Conservation (phyloP, 169 alveolate genomes). For the Babesia bovis region DNA sequence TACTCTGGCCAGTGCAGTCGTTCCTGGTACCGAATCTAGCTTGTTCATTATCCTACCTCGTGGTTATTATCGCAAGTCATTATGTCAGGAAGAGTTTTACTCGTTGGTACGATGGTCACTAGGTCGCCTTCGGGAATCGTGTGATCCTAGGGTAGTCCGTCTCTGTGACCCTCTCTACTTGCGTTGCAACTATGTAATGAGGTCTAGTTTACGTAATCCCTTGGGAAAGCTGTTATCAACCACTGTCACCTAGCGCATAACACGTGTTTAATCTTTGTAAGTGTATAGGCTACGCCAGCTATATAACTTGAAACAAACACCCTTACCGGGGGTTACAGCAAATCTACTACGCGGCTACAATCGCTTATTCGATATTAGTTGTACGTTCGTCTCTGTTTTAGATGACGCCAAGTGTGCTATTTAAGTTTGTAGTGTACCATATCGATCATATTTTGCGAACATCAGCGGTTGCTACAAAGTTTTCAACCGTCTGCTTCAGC, state of each 20-base stretch:
- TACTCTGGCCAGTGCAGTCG: background rate
- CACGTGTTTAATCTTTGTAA: background rate
- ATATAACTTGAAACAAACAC: no score
- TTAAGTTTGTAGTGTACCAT: background rate
- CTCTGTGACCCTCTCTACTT: conserved; percentile 1
- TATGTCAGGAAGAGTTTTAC: background rate
- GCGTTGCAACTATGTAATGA: background rate
- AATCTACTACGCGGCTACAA: no score
- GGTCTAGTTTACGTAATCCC: conserved; percentile 3
- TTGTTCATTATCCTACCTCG: background rate
- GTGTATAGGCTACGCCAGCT: background rate
- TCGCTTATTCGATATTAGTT: background rate
- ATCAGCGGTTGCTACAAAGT: conserved; percentile 51
- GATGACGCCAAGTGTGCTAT: conserved; percentile 3
- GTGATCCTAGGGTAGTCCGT: background rate
- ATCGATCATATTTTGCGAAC: conserved; percentile 19
- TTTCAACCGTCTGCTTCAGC: conserved; percentile 43
- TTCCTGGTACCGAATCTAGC: background rate
- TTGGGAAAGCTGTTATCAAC: background rate
- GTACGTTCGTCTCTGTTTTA: conserved; percentile 1
- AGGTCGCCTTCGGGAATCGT: background rate
- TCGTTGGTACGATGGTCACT: background rate
- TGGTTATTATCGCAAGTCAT: conserved; percentile 12
- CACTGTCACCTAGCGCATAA: background rate
- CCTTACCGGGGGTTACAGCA: no score